phyloP scores from a whole-genome alignment of 139 green algal genomes.

The Ettlia oleoabundans region DNA sequence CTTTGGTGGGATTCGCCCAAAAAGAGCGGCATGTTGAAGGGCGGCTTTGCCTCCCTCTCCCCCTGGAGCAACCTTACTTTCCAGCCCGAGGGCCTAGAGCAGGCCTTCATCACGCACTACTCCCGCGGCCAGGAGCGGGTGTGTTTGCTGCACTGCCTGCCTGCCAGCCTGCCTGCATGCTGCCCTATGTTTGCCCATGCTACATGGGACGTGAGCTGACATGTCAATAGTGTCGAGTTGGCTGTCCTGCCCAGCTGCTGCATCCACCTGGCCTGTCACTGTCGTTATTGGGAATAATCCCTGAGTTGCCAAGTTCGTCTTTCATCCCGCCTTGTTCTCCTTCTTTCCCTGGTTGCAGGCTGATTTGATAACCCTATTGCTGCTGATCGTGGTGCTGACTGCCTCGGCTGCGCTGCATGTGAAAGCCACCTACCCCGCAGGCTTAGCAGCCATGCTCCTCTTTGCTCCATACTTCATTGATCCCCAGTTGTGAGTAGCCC shows the following conservation, averaged over 20 bases:
- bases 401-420: neutral
- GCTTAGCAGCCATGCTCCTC: constrained; percentile 3
- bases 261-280: too few species aligned
- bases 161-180: neutral
- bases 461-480: constrained; percentile 24
- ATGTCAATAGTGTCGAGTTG: neutral
- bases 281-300: too few species aligned
- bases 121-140: neutral
- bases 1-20: too few species aligned
- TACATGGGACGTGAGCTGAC: too few species aligned
- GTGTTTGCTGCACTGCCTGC: neutral
- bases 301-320: neutral
- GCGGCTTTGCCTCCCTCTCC: too few species aligned
- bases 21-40: neutral
- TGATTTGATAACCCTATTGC: neutral
- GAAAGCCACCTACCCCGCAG: neutral
- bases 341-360: neutral
- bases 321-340: neutral
- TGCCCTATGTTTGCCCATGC: too few species aligned
- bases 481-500: neutral
- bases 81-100: constrained; percentile 12
- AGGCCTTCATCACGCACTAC: constrained; percentile 4
- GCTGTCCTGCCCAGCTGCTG: neutral
- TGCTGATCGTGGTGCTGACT: neutral
- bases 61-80: neutral